Percentiles rank a stretch among this genome's conserved stretches.
Evolutionary conservation across 179 eudicot species (phyloP).

Genomic region (Silene coronaria): DNA sequence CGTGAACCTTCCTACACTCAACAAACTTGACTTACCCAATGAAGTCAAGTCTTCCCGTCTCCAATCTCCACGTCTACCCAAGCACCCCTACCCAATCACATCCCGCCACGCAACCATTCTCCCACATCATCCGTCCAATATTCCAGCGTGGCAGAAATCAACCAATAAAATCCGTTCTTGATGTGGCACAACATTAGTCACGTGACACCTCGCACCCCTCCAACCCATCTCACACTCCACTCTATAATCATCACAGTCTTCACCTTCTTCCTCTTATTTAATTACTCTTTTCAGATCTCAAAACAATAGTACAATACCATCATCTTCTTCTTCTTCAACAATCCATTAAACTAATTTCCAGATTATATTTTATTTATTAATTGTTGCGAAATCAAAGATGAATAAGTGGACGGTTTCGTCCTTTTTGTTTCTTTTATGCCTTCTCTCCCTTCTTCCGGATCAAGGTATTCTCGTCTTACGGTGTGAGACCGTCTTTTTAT

Average conservation of each 20-base stretch:
- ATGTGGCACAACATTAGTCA: conserved; percentile 32
- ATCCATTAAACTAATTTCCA: background rate
- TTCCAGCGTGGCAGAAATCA: conserved; percentile 42
- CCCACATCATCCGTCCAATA: conserved; percentile 35
- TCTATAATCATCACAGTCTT: conserved; percentile 5
- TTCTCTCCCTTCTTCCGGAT: conserved; percentile 72
- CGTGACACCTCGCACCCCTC: conserved; percentile 23
- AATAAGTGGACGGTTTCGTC: conserved; percentile 87
- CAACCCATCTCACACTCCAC: background rate
- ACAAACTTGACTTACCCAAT: conserved; percentile 11
- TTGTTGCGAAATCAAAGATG: conserved; percentile 24
- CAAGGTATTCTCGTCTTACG: conserved; percentile 37
- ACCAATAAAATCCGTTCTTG: conserved; percentile 35
- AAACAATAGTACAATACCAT: background rate
- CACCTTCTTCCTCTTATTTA: conserved; percentile 9
- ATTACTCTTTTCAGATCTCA: background rate
- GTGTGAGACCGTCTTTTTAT: no score
- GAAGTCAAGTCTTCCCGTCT: background rate
- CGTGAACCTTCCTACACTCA: background rate
- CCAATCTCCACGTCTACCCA: conserved; percentile 45
- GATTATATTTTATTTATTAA: background rate
- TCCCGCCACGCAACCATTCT: conserved; percentile 35
- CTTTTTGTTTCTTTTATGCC: conserved; percentile 59
- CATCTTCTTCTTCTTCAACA: background rate
- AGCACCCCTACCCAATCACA: conserved; percentile 36